A percentile compares a stretch with the other conserved stretches of the same genome.
Evolutionary conservation across 768 basidiomycete species (phyloP).

Genomic region (Suillus spraguei): DNA sequence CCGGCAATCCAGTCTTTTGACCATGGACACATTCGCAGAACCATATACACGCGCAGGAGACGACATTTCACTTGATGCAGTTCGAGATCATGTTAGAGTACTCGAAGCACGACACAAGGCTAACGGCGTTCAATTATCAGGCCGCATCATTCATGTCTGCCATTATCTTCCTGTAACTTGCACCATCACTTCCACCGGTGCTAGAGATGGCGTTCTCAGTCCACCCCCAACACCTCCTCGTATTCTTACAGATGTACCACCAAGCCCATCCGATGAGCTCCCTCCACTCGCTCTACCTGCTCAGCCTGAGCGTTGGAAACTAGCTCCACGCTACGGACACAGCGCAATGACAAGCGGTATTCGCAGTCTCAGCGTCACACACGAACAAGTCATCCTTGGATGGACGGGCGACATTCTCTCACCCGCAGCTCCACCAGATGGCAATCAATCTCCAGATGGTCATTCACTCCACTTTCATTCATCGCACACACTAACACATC

Average conservation of each 20-base stretch:
- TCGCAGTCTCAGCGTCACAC: slow-evolving; percentile 75
- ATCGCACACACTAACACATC: slow-evolving; percentile 13
- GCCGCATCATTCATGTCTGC: slow-evolving; percentile 89
- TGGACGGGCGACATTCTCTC: slow-evolving; percentile 91
- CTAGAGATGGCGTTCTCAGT: slow-evolving; percentile 54
- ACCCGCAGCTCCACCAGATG: slow-evolving; percentile 29
- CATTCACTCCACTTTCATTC: slow-evolving; percentile 7
- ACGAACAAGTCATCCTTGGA: slow-evolving; percentile 90
- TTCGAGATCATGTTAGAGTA: slow-evolving; percentile 68
- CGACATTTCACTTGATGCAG: slow-evolving; percentile 69
- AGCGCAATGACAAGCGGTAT: slow-evolving; percentile 96
- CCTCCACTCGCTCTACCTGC: slow-evolving; percentile 20
- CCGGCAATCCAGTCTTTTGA: background rate
- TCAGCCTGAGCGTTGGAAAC: slow-evolving; percentile 57
- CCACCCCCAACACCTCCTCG: slow-evolving; percentile 82
- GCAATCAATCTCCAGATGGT: slow-evolving; percentile 29
- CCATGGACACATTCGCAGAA: slow-evolving; percentile 75
- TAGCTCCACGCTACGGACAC: slow-evolving; percentile 84
- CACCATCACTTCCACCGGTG: slow-evolving; percentile 45
- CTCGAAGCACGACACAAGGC: slow-evolving; percentile 75
- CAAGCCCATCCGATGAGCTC: slow-evolving; percentile 30
- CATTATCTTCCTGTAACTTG: slow-evolving; percentile 85
- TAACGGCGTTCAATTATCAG: slow-evolving; percentile 75
- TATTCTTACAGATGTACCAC: slow-evolving; percentile 48
- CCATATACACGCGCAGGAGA: slow-evolving; percentile 67